These are phyloP conservation scores for Turritis glabra DNA, from an alignment of 345 rosid genomes.

Conservation along the genomic window DNA sequence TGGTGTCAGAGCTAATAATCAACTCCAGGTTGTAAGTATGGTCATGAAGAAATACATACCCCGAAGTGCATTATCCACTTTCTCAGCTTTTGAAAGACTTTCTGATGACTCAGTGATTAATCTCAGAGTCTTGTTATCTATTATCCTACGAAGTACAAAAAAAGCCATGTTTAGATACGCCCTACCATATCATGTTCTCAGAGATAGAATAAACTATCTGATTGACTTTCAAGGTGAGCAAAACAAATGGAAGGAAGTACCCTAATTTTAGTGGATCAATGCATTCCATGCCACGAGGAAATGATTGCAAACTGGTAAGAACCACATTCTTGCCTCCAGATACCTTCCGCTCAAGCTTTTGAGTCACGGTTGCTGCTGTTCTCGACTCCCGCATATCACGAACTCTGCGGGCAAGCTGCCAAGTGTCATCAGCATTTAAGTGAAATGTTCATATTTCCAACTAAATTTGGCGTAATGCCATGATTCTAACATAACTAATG, in stretches of 20 bases:
- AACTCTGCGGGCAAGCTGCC: constrained; percentile 86
- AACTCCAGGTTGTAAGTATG: neutral
- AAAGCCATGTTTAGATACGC: constrained; percentile 29
- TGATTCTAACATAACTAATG: constrained; percentile 8
- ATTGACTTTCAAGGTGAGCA: constrained; percentile 1
- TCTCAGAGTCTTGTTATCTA: constrained; percentile 80
- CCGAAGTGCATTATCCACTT: constrained; percentile 66
- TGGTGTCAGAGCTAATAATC: constrained; percentile 4
- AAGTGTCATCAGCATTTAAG: constrained; percentile 12
- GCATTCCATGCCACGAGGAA: constrained; percentile 95
- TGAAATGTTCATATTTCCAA: neutral
- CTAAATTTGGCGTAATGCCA: neutral
- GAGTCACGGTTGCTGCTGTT: constrained; percentile 78
- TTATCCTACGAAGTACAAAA: constrained; percentile 58
- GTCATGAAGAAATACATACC: constrained; percentile 48
- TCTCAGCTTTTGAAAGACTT: constrained; percentile 57
- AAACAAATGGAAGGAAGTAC: constrained; percentile 39
- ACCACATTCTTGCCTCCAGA: constrained; percentile 47
- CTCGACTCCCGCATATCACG: constrained; percentile 95
- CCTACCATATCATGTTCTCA: neutral
- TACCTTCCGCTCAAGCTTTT: constrained; percentile 61
- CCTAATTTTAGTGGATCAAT: constrained; percentile 90
- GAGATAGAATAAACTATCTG: neutral
- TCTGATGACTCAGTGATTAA: constrained; percentile 75
- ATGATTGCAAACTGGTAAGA: constrained; percentile 66